Percentiles rank a stretch among this genome's conserved stretches.
phyloP scores from a whole-genome alignment of 257 asterid genomes.

The Rehmannia glutinosa region DNA sequence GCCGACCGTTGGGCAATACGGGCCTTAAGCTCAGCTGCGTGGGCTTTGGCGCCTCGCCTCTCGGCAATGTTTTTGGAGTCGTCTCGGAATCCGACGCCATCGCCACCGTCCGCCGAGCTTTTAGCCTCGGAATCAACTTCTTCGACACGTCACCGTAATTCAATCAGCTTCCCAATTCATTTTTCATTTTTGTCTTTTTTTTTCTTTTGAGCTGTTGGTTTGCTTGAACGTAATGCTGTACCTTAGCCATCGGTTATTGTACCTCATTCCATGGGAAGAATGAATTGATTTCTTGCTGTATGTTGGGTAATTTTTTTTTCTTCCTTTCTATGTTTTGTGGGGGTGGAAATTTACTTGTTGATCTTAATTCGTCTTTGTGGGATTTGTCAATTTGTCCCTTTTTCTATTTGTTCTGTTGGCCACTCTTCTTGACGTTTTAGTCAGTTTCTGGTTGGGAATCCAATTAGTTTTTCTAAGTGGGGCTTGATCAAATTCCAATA shows the following conservation, averaged over 20 bases:
- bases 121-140: slow-evolving; percentile 81
- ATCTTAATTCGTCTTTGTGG: neutral
- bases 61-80: slow-evolving; percentile 80
- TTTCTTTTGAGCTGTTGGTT: neutral
- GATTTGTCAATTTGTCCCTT: neutral
- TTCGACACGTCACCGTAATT: slow-evolving; percentile 96
- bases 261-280: too few species aligned
- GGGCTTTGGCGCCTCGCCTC: slow-evolving; percentile 99
- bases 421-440: neutral
- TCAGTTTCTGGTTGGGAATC: neutral
- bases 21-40: slow-evolving; percentile 78
- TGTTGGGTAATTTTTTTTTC: too few species aligned
- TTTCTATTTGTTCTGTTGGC: neutral
- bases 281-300: too few species aligned
- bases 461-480: neutral
- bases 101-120: slow-evolving; percentile 74
- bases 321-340: too few species aligned
- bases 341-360: too few species aligned
- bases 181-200: neutral
- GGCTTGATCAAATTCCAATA: neutral
- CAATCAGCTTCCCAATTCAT: neutral
- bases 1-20: slow-evolving; percentile 80
- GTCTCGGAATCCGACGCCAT: slow-evolving; percentile 80
- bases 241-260: neutral
- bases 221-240: neutral